A percentile compares a stretch with the other conserved stretches of the same genome.
Conservation (phyloP, 139 green algal species). For the Chlamydomonas applanata region DNA sequence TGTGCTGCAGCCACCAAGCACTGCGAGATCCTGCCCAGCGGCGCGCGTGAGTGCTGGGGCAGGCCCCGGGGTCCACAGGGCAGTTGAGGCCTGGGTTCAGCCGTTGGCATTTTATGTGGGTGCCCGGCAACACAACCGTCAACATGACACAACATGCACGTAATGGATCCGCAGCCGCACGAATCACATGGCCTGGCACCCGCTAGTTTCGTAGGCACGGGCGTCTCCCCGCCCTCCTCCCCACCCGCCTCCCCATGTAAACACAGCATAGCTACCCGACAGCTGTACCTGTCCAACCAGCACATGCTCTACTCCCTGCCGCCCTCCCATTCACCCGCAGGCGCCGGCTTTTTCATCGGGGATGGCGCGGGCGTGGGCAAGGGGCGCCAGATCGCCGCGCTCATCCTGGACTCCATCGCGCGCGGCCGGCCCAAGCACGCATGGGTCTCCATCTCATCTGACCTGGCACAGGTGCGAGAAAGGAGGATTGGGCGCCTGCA, state of each 20-base stretch:
- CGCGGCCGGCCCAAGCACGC: slow-evolving; percentile 56
- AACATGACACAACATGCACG: too few relatives aligned
- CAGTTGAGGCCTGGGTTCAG: background rate
- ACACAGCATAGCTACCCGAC: too few relatives aligned
- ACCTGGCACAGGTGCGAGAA: slow-evolving; percentile 55
- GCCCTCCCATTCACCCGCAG: slow-evolving; percentile 20
- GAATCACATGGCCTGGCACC: too few relatives aligned
- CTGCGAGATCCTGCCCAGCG: slow-evolving; percentile 66
- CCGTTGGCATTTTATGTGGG: background rate
- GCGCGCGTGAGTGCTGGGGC: slow-evolving; percentile 41
- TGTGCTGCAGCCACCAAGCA: slow-evolving; percentile 82
- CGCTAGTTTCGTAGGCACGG: too few relatives aligned
- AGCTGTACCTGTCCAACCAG: too few relatives aligned
- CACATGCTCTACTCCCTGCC: too few relatives aligned
- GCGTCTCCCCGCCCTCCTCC: too few relatives aligned
- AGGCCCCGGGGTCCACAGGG: background rate
- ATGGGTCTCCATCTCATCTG: slow-evolving; percentile 74
- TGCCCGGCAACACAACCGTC: background rate
- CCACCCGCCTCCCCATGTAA: too few relatives aligned
- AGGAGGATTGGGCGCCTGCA: background rate
- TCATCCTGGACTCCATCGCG: slow-evolving; percentile 84
- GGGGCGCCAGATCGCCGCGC: slow-evolving; percentile 73
- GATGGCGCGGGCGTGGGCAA: slow-evolving; percentile 88
- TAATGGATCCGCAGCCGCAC: too few relatives aligned
- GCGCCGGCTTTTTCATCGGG: slow-evolving; percentile 77